Evolutionary conservation across 768 basidiomycete genomes (phyloP).

Genomic region (Hydnomerulius pinastri): DNA sequence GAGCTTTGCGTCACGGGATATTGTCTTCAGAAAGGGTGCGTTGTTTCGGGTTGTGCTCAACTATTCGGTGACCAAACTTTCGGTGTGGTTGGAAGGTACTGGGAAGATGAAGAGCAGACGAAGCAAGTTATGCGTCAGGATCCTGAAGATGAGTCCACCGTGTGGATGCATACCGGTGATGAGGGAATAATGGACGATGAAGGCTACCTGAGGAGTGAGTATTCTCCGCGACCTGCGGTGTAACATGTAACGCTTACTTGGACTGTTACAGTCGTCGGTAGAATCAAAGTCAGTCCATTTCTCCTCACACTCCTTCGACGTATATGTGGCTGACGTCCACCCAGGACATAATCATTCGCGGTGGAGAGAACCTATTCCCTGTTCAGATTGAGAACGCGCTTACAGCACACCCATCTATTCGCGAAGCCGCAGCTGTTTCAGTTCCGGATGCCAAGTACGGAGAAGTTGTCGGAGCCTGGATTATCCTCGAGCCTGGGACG

Average conservation of each 20-base stretch:
- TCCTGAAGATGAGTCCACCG: constrained; percentile 48
- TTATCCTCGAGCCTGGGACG: constrained; percentile 48
- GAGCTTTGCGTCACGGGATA: constrained; percentile 78
- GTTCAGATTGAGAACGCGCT: constrained; percentile 82
- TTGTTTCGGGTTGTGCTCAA: neutral
- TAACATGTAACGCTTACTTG: neutral
- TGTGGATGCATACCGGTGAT: constrained; percentile 88
- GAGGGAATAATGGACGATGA: constrained; percentile 80
- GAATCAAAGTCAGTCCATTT: constrained; percentile 61
- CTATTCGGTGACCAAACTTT: neutral
- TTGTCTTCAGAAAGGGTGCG: constrained; percentile 75
- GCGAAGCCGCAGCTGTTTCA: constrained; percentile 73
- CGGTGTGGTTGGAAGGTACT: constrained; percentile 53
- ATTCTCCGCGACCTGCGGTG: neutral
- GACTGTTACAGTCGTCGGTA: constrained; percentile 61
- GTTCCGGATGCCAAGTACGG: constrained; percentile 71
- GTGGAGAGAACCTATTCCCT: constrained; percentile 86
- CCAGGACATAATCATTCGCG: constrained; percentile 83
- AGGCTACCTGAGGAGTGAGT: constrained; percentile 72
- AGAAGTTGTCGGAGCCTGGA: constrained; percentile 82
- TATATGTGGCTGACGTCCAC: constrained; percentile 1
- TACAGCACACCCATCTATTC: constrained; percentile 53
- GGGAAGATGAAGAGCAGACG: constrained; percentile 74
- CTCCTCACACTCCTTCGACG: neutral
- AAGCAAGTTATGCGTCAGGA: constrained; percentile 53